Conservation (phyloP, 768 basidiomycete species). For the Tricholoma flavovirens region DNA sequence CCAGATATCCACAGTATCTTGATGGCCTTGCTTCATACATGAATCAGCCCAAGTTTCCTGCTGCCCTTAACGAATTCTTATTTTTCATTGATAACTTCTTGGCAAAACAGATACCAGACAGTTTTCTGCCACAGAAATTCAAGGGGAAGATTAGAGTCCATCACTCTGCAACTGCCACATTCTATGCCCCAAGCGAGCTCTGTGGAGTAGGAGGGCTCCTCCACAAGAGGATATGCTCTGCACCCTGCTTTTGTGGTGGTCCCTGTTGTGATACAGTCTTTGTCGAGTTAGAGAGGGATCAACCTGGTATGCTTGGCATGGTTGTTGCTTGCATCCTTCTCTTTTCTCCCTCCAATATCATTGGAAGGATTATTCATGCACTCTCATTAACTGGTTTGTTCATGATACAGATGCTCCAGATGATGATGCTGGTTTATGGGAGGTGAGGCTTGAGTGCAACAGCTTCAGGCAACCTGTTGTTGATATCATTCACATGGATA, state of each 20-base stretch:
- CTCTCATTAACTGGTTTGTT: conserved; percentile 1
- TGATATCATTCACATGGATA: neutral
- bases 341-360: neutral
- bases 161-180: neutral
- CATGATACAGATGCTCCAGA: conserved; percentile 3
- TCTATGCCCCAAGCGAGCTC: neutral
- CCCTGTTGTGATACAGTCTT: conserved; percentile 23
- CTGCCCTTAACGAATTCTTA: neutral
- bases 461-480: neutral
- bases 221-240: conserved; percentile 21
- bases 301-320: neutral
- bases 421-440: conserved; percentile 18
- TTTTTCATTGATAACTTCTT: neutral
- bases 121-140: conserved; percentile 2
- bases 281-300: conserved; percentile 6
- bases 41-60: neutral
- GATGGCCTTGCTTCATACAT: neutral
- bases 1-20: neutral
- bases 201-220: neutral
- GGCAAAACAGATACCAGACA: neutral
- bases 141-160: conserved; percentile 2
- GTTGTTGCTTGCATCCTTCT: too few relatives aligned
- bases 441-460: neutral
- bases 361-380: neutral
- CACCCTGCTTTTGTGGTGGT: conserved; percentile 18